A percentile compares a stretch with the other conserved stretches of the same genome.
phyloP scores from a whole-genome alignment of 2,329 filamentous ascomycete species.

The Colletotrichum gigasporum region DNA sequence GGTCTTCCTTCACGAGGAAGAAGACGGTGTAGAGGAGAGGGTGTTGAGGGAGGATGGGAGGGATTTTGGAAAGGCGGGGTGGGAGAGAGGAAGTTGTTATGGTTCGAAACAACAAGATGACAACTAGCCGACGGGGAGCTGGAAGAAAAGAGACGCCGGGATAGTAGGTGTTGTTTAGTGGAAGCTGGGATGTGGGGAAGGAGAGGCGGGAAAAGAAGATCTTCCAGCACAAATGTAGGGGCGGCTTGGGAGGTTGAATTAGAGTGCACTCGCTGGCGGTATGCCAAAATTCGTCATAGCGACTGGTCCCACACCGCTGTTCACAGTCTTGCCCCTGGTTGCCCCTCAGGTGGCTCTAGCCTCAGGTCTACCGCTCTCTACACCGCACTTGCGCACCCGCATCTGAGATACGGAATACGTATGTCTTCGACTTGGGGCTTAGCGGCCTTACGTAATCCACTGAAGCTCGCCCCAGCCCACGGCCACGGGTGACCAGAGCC shows the following conservation, averaged over 20 bases:
- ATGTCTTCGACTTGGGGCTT: background rate
- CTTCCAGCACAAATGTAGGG: constrained; percentile 24
- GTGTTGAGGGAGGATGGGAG: background rate
- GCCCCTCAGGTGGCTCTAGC: constrained; percentile 27
- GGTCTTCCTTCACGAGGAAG: constrained; percentile 14
- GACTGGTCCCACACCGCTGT: constrained; percentile 24
- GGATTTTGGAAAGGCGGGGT: constrained; percentile 12
- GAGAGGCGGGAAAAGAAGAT: constrained; percentile 15
- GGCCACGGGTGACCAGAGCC: constrained; percentile 7
- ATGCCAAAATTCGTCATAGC: constrained; percentile 32
- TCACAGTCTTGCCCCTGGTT: constrained; percentile 17
- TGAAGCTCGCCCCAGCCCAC: too few species aligned
- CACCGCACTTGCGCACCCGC: constrained; percentile 27
- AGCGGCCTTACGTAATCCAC: constrained; percentile 15
- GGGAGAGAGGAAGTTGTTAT: background rate
- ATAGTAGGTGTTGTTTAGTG: constrained; percentile 22
- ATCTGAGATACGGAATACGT: constrained; percentile 22
- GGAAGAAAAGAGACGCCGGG: constrained; percentile 7
- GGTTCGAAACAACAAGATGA: constrained; percentile 2
- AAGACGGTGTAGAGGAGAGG: constrained; percentile 21
- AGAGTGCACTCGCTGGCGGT: constrained; percentile 26
- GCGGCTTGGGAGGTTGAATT: constrained; percentile 26
- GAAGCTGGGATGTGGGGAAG: constrained; percentile 29
- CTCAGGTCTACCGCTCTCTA: background rate
- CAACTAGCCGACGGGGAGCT: background rate